Evolutionary conservation across 1,284 basidiomycete genomes (phyloP).

Genomic region (Xerocomus nothofagi): DNA sequence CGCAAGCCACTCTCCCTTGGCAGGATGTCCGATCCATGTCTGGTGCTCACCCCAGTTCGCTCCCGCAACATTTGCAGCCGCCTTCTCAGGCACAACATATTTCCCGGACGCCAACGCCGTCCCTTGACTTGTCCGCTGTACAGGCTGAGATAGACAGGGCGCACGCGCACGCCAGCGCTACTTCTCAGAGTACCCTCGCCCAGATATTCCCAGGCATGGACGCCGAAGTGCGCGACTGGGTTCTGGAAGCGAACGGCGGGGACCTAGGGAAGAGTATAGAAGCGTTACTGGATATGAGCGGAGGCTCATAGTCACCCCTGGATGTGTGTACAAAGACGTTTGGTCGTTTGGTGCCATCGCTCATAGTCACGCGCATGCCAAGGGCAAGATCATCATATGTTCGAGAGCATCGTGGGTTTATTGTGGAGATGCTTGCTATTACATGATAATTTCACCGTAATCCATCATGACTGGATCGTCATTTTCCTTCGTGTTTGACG

Average conservation of each 20-base stretch:
- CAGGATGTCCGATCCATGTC: slow-evolving; percentile 27
- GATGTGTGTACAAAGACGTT: not conserved
- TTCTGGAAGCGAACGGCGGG: slow-evolving; percentile 84
- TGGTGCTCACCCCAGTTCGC: slow-evolving; percentile 21
- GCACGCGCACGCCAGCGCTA: slow-evolving; percentile 64
- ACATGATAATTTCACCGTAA: slow-evolving; percentile 4
- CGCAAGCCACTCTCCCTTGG: slow-evolving; percentile 42
- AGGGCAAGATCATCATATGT: not conserved
- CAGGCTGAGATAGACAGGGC: slow-evolving; percentile 80
- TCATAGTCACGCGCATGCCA: not conserved
- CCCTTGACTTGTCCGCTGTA: slow-evolving; percentile 66
- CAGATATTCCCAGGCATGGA: slow-evolving; percentile 89
- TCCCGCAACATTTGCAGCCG: slow-evolving; percentile 46
- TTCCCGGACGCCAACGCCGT: slow-evolving; percentile 68
- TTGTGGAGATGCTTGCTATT: not conserved
- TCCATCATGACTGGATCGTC: slow-evolving; percentile 6
- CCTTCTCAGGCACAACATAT: slow-evolving; percentile 42
- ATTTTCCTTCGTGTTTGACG: too few species aligned
- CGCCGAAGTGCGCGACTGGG: slow-evolving; percentile 79
- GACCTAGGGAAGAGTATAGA: slow-evolving; percentile 91
- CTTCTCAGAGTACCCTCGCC: slow-evolving; percentile 68
- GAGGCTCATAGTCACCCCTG: slow-evolving; percentile 33
- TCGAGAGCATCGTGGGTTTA: not conserved
- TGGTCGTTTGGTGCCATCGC: not conserved
- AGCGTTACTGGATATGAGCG: slow-evolving; percentile 75